Evolutionary conservation across 495 filamentous ascomycete genomes (phyloP).

Genomic region (Saxophila tyrrhenica): DNA sequence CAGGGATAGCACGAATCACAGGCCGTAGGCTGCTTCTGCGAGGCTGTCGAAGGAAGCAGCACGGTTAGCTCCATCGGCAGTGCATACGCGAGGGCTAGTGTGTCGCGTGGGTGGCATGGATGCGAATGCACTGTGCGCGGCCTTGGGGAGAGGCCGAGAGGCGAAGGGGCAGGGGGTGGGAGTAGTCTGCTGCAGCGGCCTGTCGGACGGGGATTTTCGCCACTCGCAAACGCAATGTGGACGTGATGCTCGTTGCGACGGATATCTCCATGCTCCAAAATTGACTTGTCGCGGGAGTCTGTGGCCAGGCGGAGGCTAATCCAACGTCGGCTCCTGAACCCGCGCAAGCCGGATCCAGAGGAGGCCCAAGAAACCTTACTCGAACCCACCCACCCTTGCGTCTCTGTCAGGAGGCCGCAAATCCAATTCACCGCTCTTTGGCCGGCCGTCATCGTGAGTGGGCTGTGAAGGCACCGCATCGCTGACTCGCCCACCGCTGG

Average conservation of each 20-base stretch:
- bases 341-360: not conserved
- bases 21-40: not conserved
- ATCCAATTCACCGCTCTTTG: not conserved
- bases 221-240: not conserved
- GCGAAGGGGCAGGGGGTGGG: not conserved
- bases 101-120: not conserved
- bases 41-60: not conserved
- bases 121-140: not conserved
- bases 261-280: not conserved
- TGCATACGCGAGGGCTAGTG: constrained; percentile 1
- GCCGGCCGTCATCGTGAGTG: no score
- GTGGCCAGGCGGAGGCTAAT: not conserved
- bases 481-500: not conserved
- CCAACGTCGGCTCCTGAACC: not conserved
- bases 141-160: not conserved
- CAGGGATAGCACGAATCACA: not conserved
- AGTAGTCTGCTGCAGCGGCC: not conserved
- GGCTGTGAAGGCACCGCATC: no score
- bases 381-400: not conserved
- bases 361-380: not conserved
- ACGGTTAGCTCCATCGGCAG: not conserved
- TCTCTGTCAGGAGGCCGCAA: not conserved
- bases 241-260: not conserved
- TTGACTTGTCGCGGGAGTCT: not conserved
- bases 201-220: not conserved